Evolutionary conservation across 2,329 filamentous ascomycete genomes (phyloP).

Genomic region (Calonectria pseudoturangicola): DNA sequence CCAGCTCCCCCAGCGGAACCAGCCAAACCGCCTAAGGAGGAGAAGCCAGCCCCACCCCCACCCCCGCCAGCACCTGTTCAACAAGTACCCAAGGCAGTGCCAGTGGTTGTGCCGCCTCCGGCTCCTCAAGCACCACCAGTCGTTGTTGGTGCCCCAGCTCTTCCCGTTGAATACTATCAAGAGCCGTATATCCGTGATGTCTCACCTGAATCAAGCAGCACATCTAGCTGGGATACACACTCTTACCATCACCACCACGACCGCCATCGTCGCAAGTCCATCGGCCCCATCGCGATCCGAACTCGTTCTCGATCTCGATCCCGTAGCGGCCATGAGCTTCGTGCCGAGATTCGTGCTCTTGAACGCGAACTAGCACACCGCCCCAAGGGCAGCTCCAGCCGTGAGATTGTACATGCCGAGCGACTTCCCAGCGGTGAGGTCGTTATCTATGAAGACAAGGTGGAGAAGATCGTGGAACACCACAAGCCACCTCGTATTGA

Average conservation of each 20-base stretch:
- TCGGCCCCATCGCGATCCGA: constrained; percentile 59
- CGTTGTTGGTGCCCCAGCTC: constrained; percentile 59
- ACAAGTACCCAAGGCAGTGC: not conserved
- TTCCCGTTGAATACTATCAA: constrained; percentile 65
- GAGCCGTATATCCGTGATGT: constrained; percentile 69
- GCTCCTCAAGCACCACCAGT: constrained; percentile 46
- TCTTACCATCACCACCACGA: constrained; percentile 53
- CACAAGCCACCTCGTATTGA: constrained; percentile 81
- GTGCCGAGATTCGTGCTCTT: constrained; percentile 81
- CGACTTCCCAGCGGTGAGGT: constrained; percentile 76
- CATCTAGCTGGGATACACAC: constrained; percentile 59
- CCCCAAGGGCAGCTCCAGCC: constrained; percentile 63
- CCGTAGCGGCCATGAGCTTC: constrained; percentile 77
- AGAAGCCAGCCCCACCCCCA: constrained; percentile 34
- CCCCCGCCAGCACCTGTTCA: constrained; percentile 41
- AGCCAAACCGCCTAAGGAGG: not conserved
- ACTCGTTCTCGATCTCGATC: constrained; percentile 63
- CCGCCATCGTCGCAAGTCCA: constrained; percentile 54
- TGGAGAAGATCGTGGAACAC: constrained; percentile 73
- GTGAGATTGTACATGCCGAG: constrained; percentile 74
- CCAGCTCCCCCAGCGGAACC: constrained; percentile 40
- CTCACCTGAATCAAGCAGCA: constrained; percentile 67
- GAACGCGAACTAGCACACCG: constrained; percentile 70
- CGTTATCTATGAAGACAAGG: constrained; percentile 77
- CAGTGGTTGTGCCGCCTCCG: too few species aligned